Evolutionary conservation across 306 rosid genomes (phyloP).

Genomic region (Cicer bijugum): DNA sequence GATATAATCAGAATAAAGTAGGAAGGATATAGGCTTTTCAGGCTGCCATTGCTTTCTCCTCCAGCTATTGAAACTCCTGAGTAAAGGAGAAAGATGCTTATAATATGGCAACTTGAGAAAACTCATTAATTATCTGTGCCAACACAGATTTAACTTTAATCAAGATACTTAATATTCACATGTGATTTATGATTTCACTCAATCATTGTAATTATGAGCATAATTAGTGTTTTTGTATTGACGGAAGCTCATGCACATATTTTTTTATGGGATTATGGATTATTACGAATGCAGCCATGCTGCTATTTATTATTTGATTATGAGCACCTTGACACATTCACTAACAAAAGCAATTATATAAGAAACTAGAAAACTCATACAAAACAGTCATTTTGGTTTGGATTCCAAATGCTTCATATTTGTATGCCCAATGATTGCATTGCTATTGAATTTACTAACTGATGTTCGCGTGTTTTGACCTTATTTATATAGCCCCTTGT

Average conservation of each 20-base stretch:
- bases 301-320: background rate
- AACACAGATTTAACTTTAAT: background rate
- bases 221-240: background rate
- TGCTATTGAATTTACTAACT: constrained; percentile 13
- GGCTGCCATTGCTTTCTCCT: background rate
- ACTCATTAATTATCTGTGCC: background rate
- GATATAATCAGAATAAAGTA: constrained; percentile 27
- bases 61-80: constrained; percentile 14
- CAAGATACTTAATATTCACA: constrained; percentile 11
- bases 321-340: constrained; percentile 21
- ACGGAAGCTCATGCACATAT: constrained; percentile 13
- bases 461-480: constrained; percentile 20
- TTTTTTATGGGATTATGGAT: background rate
- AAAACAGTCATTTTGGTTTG: constrained; percentile 4
- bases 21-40: background rate
- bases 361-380: background rate
- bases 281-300: background rate
- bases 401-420: constrained; percentile 15
- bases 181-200: background rate
- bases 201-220: background rate
- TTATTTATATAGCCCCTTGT: background rate
- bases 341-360: constrained; percentile 1
- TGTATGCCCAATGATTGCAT: background rate
- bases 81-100: constrained; percentile 23
- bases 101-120: constrained; percentile 22